Evolutionary conservation across 1,139 yeast species (phyloP).

Genomic region (Yamadazyma atlantica): DNA sequence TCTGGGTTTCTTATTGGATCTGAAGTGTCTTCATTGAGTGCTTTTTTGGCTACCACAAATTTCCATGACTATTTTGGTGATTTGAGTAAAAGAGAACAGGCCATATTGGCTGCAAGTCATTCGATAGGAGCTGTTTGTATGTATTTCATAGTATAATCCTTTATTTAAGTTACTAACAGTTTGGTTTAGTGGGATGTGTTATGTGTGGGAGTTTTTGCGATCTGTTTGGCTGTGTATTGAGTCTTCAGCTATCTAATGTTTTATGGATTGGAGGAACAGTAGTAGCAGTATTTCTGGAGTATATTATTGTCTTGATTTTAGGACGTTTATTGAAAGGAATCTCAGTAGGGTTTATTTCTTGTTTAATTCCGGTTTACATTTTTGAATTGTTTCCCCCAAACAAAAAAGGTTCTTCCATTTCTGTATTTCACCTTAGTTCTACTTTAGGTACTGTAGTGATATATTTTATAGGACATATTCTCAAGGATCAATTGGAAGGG

Average conservation of each 20-base stretch:
- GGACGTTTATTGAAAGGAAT: conserved; percentile 33
- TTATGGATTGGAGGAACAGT: conserved; percentile 31
- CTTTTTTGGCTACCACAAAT: conserved; percentile 22
- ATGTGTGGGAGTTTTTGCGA: conserved; percentile 33
- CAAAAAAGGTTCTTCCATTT: conserved; percentile 23
- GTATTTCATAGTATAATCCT: too few species aligned
- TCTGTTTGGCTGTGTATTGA: conserved; percentile 25
- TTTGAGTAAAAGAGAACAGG: conserved; percentile 24
- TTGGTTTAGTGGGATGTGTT: conserved; percentile 28
- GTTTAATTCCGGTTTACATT: conserved; percentile 33
- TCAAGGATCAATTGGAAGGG: conserved; percentile 15
- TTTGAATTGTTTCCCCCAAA: conserved; percentile 27
- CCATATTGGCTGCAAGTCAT: conserved; percentile 27
- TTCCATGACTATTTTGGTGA: conserved; percentile 25
- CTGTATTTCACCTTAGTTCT: conserved; percentile 22
- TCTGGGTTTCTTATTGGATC: conserved; percentile 34
- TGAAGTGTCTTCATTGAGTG: conserved; percentile 28
- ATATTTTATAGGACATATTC: conserved; percentile 20
- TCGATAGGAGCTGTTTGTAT: conserved; percentile 26
- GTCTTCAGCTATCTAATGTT: conserved; percentile 25
- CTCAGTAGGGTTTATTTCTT: conserved; percentile 30
- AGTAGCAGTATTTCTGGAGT: conserved; percentile 25
- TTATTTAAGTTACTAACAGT: conserved; percentile 11
- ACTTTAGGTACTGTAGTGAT: conserved; percentile 24
- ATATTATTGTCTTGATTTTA: conserved; percentile 23